Conservation (phyloP, 1,139 yeast genomes). For the Oligophagozyma castellii region DNA sequence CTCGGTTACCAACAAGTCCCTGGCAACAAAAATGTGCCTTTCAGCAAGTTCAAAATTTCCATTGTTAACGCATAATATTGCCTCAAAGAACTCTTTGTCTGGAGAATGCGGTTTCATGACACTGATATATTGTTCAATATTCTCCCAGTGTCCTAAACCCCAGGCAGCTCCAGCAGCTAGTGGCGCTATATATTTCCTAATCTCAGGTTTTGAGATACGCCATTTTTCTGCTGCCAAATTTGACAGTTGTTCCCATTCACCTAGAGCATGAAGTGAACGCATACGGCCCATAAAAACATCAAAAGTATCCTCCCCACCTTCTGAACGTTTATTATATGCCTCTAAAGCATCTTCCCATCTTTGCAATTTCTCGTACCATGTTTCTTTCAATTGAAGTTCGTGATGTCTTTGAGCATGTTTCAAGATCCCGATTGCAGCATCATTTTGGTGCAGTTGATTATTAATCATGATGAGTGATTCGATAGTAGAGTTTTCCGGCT, state of each 20-base stretch:
- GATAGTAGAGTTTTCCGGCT: slow-evolving; percentile 82
- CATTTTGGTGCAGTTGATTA: slow-evolving; percentile 89
- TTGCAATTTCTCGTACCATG: slow-evolving; percentile 94
- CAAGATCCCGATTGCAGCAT: slow-evolving; percentile 94
- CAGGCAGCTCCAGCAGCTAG: slow-evolving; percentile 98
- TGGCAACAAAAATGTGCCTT: slow-evolving; percentile 64
- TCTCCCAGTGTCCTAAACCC: slow-evolving; percentile 96
- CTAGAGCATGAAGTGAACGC: slow-evolving; percentile 94
- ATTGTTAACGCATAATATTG: slow-evolving; percentile 73
- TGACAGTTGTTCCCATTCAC: slow-evolving; percentile 93
- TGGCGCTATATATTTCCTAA: slow-evolving; percentile 79
- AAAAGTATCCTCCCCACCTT: slow-evolving; percentile 33
- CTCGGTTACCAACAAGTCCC: slow-evolving; percentile 85
- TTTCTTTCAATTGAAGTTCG: slow-evolving; percentile 82
- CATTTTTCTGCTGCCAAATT: slow-evolving; percentile 81
- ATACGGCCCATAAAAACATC: slow-evolving; percentile 94
- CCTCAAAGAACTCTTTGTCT: slow-evolving; percentile 87
- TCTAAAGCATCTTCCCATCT: slow-evolving; percentile 96
- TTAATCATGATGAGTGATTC: slow-evolving; percentile 87
- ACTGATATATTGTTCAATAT: slow-evolving; percentile 81
- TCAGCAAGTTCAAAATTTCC: slow-evolving; percentile 78
- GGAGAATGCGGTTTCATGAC: slow-evolving; percentile 92
- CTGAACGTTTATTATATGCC: slow-evolving; percentile 70
- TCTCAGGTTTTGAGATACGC: slow-evolving; percentile 59
- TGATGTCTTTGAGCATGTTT: slow-evolving; percentile 93